Conservation (phyloP, 352 stramenopile species). For the Phytophthora sansomeana region DNA sequence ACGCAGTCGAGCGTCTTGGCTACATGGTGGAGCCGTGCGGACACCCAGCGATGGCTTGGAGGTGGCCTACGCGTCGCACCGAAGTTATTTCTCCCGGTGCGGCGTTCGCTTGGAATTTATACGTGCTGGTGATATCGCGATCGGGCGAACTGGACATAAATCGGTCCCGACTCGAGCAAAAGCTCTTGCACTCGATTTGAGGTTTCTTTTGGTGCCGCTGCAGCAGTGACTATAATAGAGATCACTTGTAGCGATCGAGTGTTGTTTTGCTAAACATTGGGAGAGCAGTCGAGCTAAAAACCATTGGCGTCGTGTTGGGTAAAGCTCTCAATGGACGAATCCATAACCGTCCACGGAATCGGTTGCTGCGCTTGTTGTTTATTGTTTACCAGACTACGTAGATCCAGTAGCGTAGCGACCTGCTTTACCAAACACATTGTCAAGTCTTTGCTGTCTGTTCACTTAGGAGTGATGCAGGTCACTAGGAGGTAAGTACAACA, state of each 20-base stretch:
- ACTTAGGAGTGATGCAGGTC: background rate
- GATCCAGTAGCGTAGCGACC: too few species aligned
- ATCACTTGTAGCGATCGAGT: too few species aligned
- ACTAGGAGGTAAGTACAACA: too few species aligned
- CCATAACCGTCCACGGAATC: background rate
- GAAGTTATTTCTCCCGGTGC: constrained; percentile 46
- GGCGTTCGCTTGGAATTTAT: constrained; percentile 33
- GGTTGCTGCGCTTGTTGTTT: background rate
- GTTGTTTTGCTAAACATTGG: too few species aligned
- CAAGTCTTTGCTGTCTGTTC: background rate
- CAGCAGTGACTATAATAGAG: too few species aligned
- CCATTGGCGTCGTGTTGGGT: too few species aligned
- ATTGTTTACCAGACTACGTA: background rate
- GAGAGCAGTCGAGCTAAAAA: too few species aligned
- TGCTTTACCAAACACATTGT: too few species aligned
- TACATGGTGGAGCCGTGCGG: background rate
- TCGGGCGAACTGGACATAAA: constrained; percentile 7
- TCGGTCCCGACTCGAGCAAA: background rate
- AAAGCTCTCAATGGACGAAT: background rate
- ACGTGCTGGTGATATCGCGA: constrained; percentile 11
- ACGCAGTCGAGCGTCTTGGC: constrained; percentile 6
- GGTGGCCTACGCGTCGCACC: constrained; percentile 22
- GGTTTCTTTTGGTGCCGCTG: too few species aligned
- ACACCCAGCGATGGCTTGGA: background rate
- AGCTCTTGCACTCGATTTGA: background rate